Evolutionary conservation across 176 grass and related monocot species (phyloP).

Genomic region (Oryza nivara): DNA sequence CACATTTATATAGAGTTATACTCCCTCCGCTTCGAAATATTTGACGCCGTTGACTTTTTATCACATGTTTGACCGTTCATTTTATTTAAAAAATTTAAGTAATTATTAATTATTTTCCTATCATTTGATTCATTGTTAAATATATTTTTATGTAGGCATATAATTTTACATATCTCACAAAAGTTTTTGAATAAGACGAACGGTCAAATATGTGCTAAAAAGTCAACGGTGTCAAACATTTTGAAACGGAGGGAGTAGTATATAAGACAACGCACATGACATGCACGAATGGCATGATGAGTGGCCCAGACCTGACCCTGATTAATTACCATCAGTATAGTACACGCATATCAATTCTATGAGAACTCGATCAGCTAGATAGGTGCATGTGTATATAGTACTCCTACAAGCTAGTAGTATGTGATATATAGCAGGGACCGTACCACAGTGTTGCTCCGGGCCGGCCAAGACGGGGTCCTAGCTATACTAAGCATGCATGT

Average conservation of each 20-base stretch:
- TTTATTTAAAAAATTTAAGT: no score
- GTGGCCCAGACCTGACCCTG: background rate
- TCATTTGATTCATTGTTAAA: no score
- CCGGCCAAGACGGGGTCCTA: slow-evolving; percentile 15
- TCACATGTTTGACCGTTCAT: no score
- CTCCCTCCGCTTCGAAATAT: no score
- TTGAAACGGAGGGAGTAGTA: background rate
- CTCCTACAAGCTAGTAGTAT: background rate
- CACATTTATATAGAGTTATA: background rate
- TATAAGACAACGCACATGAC: slow-evolving; percentile 22
- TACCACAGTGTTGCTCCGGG: slow-evolving; percentile 1
- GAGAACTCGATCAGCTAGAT: background rate
- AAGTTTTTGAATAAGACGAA: no score
- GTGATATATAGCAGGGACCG: background rate
- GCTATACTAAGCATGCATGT: background rate
- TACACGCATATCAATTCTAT: background rate
- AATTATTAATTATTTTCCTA: no score
- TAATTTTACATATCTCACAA: no score
- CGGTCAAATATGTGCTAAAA: no score
- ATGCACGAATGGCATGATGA: background rate
- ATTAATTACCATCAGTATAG: background rate
- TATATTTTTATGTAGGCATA: no score
- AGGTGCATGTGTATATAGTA: no score
- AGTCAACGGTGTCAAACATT: no score
- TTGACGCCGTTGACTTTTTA: no score